These are phyloP conservation scores for Chlamydomonas urium DNA, from an alignment of 139 green algal genomes.

Conservation along the genomic window DNA sequence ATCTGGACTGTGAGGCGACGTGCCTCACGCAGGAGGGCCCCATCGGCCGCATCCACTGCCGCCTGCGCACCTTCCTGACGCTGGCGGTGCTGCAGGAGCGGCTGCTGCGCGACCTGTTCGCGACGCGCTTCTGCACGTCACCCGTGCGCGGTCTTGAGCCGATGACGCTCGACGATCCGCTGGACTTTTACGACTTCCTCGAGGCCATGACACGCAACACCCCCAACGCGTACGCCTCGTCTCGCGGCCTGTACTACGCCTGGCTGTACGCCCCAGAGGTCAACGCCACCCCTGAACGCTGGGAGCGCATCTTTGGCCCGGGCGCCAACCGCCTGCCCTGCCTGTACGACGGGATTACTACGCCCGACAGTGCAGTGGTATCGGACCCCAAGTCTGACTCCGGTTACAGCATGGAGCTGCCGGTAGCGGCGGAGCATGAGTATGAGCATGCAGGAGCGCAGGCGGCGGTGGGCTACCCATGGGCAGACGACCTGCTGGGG, in stretches of 20 bases:
- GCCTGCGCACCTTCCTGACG: constrained; percentile 20
- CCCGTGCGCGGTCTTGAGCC: not conserved
- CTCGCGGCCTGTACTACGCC: constrained; percentile 14
- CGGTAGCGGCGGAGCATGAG: constrained; percentile 14
- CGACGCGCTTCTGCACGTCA: not conserved
- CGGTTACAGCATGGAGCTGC: constrained; percentile 16
- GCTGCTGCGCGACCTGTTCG: constrained; percentile 23
- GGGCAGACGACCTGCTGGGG: constrained; percentile 26
- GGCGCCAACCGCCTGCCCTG: constrained; percentile 10
- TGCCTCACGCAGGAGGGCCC: constrained; percentile 21
- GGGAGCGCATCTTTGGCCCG: constrained; percentile 22
- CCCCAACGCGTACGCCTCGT: not conserved
- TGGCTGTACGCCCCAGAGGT: constrained; percentile 33
- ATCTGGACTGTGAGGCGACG: constrained; percentile 17
- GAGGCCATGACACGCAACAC: constrained; percentile 32
- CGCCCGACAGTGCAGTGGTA: constrained; percentile 14
- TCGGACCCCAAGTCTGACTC: not conserved
- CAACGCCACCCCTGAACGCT: constrained; percentile 17
- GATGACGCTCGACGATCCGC: constrained; percentile 17
- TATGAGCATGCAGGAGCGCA: constrained; percentile 7
- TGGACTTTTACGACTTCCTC: constrained; percentile 27
- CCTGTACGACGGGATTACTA: constrained; percentile 18
- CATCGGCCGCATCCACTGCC: constrained; percentile 17
- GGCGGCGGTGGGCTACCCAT: constrained; percentile 24
- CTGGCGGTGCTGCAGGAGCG: constrained; percentile 18